Conservation (phyloP, 148 eudicot species). For the Rhododendron griersonianum region DNA sequence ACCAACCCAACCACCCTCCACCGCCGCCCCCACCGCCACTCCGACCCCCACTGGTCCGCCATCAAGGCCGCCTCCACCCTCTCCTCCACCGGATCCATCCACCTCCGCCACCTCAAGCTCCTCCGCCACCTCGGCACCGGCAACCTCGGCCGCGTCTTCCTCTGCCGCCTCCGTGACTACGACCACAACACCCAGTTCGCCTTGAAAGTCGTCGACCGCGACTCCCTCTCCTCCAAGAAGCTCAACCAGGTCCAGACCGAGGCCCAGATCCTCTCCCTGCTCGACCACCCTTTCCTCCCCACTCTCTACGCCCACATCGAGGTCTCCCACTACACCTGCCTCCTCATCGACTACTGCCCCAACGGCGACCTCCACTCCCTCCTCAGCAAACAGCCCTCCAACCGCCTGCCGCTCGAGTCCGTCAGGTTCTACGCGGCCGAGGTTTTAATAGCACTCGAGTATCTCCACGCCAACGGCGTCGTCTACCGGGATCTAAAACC, state of each 20-base stretch:
- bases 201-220: slow-evolving; percentile 68
- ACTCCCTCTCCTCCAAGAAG: slow-evolving; percentile 46
- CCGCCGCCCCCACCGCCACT: slow-evolving; percentile 50
- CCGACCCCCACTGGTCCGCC: slow-evolving; percentile 65
- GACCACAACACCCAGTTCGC: slow-evolving; percentile 55
- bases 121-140: slow-evolving; percentile 71
- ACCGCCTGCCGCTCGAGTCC: slow-evolving; percentile 43
- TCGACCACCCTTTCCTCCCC: slow-evolving; percentile 81
- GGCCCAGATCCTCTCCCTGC: slow-evolving; percentile 46
- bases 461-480: slow-evolving; percentile 57
- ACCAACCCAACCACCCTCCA: slow-evolving; percentile 15
- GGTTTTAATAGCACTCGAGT: slow-evolving; percentile 64
- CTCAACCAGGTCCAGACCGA: slow-evolving; percentile 60
- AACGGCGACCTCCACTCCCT: slow-evolving; percentile 73
- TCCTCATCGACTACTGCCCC: slow-evolving; percentile 67
- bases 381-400: slow-evolving; percentile 43
- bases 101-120: slow-evolving; percentile 76
- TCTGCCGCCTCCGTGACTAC: slow-evolving; percentile 62
- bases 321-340: slow-evolving; percentile 75
- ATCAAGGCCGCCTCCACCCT: slow-evolving; percentile 49
- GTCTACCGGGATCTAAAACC: slow-evolving; percentile 79
- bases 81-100: slow-evolving; percentile 54
- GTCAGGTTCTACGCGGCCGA: slow-evolving; percentile 68
- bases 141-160: slow-evolving; percentile 76
- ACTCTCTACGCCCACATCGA: slow-evolving; percentile 77